These are phyloP conservation scores for Schwanniomyces etchellsii DNA, from an alignment of 1,139 yeast genomes.

Conservation along the genomic window DNA sequence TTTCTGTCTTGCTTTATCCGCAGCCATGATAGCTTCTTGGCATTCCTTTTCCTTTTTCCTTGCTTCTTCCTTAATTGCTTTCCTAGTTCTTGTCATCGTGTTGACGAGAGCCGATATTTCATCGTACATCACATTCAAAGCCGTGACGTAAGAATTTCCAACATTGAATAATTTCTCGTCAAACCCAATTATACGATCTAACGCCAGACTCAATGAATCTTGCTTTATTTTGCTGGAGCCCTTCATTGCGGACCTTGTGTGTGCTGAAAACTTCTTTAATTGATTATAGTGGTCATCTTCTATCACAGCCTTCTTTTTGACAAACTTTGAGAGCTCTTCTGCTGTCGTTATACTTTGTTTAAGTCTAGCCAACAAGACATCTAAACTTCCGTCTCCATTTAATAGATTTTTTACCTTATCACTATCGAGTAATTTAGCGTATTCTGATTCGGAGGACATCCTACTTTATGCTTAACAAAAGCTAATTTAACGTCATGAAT, in stretches of 20 bases:
- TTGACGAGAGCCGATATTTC: slow-evolving; percentile 71
- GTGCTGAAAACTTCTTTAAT: slow-evolving; percentile 58
- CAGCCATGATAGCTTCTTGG: slow-evolving; percentile 69
- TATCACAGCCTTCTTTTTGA: slow-evolving; percentile 70
- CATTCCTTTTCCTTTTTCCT: slow-evolving; percentile 79
- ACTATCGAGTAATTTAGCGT: slow-evolving; percentile 19
- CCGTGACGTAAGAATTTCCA: slow-evolving; percentile 71
- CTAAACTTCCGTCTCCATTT: slow-evolving; percentile 44
- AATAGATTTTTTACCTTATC: slow-evolving; percentile 26
- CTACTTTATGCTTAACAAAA: slow-evolving; percentile 1
- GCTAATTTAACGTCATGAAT: too few relatives aligned
- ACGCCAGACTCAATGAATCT: slow-evolving; percentile 64
- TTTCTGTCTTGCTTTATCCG: slow-evolving; percentile 83
- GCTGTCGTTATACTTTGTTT: slow-evolving; percentile 78
- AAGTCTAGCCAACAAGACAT: slow-evolving; percentile 62
- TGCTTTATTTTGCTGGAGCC: slow-evolving; percentile 45
- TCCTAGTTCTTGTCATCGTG: slow-evolving; percentile 67
- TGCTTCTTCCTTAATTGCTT: slow-evolving; percentile 75
- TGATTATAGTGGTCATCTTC: slow-evolving; percentile 79
- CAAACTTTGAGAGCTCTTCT: slow-evolving; percentile 75
- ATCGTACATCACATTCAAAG: slow-evolving; percentile 79
- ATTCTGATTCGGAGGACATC: slow-evolving; percentile 12
- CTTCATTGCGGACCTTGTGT: slow-evolving; percentile 50
- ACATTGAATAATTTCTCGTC: slow-evolving; percentile 75
- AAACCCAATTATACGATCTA: slow-evolving; percentile 65